Percentiles rank a stretch among this genome's conserved stretches.
Evolutionary conservation across 106 monocot genomes (phyloP).

Genomic region (Amphibolis antarctica): DNA sequence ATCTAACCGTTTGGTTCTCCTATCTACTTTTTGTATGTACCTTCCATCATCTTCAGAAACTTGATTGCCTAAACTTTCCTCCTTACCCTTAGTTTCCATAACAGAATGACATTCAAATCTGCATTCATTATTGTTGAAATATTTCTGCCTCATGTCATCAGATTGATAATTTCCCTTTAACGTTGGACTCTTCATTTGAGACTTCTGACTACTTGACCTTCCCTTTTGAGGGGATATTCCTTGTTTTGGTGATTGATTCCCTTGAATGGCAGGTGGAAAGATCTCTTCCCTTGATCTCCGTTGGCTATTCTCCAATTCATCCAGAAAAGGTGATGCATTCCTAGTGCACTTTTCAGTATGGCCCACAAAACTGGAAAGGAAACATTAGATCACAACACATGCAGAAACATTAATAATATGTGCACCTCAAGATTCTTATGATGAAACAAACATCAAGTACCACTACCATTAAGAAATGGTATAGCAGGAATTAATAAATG

Average conservation of each 20-base stretch:
- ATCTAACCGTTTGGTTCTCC: constrained; percentile 43
- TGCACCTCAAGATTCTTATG: too few species aligned
- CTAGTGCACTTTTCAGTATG: constrained; percentile 9
- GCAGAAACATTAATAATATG: too few species aligned
- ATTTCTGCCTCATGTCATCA: constrained; percentile 1
- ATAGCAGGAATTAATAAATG: too few species aligned
- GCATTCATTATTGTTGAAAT: constrained; percentile 10
- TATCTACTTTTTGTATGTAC: constrained; percentile 8
- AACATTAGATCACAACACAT: background rate
- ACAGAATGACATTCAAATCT: constrained; percentile 11
- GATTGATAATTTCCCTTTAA: constrained; percentile 1
- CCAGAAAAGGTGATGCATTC: constrained; percentile 20
- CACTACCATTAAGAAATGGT: background rate
- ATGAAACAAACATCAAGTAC: background rate
- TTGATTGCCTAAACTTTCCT: constrained; percentile 13
- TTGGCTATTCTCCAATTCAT: constrained; percentile 36
- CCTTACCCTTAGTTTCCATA: constrained; percentile 14
- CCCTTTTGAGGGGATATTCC: constrained; percentile 7
- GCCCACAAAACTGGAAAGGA: constrained; percentile 27
- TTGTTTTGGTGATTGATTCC: constrained; percentile 4
- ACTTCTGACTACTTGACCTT: constrained; percentile 11
- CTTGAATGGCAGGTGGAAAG: constrained; percentile 5
- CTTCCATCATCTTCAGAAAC: constrained; percentile 30
- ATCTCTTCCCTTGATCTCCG: constrained; percentile 21
- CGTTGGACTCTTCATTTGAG: background rate